Conservation (phyloP, 257 asterid species). For the Forsythia viridissima region DNA sequence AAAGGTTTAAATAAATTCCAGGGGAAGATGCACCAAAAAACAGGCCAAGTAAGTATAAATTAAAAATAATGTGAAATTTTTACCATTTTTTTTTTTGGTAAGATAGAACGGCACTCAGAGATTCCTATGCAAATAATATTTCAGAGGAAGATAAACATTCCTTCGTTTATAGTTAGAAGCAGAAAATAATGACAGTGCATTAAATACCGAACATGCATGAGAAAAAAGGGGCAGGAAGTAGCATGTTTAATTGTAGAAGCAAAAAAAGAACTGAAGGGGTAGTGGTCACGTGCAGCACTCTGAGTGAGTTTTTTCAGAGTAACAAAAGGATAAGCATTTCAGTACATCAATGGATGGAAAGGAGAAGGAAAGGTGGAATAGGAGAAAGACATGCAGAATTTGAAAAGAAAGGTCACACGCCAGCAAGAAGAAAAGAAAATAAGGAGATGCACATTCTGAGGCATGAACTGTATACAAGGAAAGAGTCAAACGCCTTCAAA, state of each 20-base stretch:
- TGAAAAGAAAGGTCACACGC: neutral
- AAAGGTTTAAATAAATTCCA: slow-evolving; percentile 9
- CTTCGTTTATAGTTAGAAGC: neutral
- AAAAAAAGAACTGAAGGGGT: neutral
- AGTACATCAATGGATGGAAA: neutral
- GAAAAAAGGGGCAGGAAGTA: neutral
- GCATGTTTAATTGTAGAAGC: neutral
- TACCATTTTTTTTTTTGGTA: neutral
- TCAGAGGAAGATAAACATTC: neutral
- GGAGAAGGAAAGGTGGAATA: neutral
- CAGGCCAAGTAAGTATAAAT: neutral
- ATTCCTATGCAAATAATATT: neutral
- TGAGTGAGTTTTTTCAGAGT: neutral
- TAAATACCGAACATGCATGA: neutral
- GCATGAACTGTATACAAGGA: neutral
- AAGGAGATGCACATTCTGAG: neutral
- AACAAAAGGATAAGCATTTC: neutral
- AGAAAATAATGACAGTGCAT: neutral
- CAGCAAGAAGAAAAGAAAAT: neutral
- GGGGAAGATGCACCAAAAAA: slow-evolving; percentile 11
- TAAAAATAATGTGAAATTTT: neutral
- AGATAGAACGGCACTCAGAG: neutral
- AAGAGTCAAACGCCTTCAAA: neutral
- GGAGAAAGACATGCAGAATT: neutral
- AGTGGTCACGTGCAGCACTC: neutral